Evolutionary conservation across 345 rosid species (phyloP).

Genomic region (Eutrema yunnanense): DNA sequence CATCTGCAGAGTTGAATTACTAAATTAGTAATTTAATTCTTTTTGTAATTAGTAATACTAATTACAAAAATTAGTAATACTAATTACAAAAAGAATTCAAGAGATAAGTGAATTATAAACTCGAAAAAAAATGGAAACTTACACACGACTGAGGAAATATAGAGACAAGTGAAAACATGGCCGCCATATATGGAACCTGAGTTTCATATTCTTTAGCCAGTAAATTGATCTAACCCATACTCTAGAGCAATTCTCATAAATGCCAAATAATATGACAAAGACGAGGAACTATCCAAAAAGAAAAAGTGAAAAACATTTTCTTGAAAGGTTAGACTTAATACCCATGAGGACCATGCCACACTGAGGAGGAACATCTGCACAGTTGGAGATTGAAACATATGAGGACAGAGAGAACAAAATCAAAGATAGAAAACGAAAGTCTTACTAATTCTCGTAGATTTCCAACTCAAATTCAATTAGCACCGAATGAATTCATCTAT

Average conservation of each 20-base stretch:
- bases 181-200: constrained; percentile 82
- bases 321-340: constrained; percentile 27
- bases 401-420: not conserved
- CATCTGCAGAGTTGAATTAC: constrained; percentile 37
- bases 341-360: constrained; percentile 85
- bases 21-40: no score
- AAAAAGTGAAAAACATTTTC: not conserved
- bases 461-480: not conserved
- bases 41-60: no score
- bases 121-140: constrained; percentile 28
- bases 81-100: not conserved
- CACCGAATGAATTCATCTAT: not conserved
- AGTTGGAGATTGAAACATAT: not conserved
- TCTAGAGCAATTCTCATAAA: not conserved
- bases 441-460: not conserved
- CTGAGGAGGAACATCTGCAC: constrained; percentile 74
- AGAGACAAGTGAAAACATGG: constrained; percentile 49
- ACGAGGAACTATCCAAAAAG: not conserved
- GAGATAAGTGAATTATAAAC: not conserved
- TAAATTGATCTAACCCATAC: not conserved
- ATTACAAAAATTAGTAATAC: no score
- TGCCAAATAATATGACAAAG: not conserved
- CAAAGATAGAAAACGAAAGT: not conserved
- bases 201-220: constrained; percentile 17
- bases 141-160: constrained; percentile 76